These are phyloP conservation scores for Penicillium thymicola DNA, from an alignment of 2,329 filamentous ascomycete genomes.

Conservation along the genomic window DNA sequence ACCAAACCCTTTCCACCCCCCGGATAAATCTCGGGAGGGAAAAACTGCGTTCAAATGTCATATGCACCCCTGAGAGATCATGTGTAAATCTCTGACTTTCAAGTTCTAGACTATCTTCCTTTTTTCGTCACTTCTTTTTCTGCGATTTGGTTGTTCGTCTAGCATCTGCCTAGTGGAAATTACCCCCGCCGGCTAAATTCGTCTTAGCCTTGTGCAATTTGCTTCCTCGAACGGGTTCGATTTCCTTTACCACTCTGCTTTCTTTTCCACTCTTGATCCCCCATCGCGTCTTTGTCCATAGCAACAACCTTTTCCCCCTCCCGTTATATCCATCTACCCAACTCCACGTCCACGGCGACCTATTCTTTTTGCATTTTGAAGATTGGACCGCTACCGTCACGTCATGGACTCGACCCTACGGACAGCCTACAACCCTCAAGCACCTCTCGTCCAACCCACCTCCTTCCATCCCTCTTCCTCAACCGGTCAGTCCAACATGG, in stretches of 20 bases:
- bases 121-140: not conserved
- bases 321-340: not conserved
- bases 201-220: not conserved
- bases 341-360: not conserved
- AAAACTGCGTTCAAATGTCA: conserved; percentile 1
- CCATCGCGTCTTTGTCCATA: not conserved
- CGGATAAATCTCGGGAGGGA: conserved; percentile 21
- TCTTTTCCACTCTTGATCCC: not conserved
- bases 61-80: conserved; percentile 5
- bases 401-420: conserved; percentile 19
- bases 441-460: conserved; percentile 10
- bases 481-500: conserved; percentile 5
- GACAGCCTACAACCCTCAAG: conserved; percentile 16
- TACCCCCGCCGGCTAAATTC: not conserved
- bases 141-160: not conserved
- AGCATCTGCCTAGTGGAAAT: not conserved
- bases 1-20: not conserved
- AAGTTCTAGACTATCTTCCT: not conserved
- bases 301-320: not conserved
- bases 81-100: not conserved
- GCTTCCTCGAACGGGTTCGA: conserved; percentile 1
- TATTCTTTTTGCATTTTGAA: not conserved
- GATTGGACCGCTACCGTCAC: not conserved
- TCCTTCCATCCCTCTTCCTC: conserved; percentile 11
- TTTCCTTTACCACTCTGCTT: conserved; percentile 2